Conservation (phyloP, 208 protist genomes). For the Leishmania guyanensis region DNA sequence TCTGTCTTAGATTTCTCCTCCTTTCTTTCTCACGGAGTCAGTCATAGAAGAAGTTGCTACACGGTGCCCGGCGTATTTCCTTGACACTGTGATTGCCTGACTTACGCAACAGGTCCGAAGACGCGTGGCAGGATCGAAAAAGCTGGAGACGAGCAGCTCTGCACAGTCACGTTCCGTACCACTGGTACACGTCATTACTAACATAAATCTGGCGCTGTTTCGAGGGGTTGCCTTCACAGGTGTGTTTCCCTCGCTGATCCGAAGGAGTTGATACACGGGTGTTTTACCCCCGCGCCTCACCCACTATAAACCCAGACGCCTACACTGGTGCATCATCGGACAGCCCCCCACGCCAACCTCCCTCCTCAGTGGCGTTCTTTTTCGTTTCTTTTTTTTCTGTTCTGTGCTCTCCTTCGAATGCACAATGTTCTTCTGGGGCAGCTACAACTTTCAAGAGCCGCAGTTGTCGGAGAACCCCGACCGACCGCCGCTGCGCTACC, state of each 20-base stretch:
- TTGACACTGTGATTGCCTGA: not conserved
- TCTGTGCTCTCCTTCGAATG: not conserved
- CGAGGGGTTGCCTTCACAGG: not conserved
- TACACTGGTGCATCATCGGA: not conserved
- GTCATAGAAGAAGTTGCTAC: not conserved
- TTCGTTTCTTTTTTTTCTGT: not conserved
- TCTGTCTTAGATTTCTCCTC: not conserved
- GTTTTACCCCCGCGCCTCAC: not conserved
- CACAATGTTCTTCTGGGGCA: conserved; percentile 87
- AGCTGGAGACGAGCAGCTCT: not conserved
- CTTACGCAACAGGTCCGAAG: not conserved
- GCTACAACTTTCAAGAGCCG: conserved; percentile 77
- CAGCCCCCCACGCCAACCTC: not conserved
- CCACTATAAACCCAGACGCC: not conserved
- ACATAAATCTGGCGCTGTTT: not conserved
- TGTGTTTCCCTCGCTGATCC: not conserved
- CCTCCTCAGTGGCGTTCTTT: not conserved
- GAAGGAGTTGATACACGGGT: not conserved
- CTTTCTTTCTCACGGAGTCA: not conserved
- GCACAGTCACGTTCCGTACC: not conserved
- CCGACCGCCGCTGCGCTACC: conserved; percentile 59
- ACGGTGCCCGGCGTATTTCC: not conserved
- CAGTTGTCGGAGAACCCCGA: conserved; percentile 47
- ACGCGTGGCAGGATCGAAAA: not conserved
- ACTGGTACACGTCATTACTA: not conserved